Evolutionary conservation across 768 basidiomycete genomes (phyloP).

Genomic region (Hygrocybe punicea): DNA sequence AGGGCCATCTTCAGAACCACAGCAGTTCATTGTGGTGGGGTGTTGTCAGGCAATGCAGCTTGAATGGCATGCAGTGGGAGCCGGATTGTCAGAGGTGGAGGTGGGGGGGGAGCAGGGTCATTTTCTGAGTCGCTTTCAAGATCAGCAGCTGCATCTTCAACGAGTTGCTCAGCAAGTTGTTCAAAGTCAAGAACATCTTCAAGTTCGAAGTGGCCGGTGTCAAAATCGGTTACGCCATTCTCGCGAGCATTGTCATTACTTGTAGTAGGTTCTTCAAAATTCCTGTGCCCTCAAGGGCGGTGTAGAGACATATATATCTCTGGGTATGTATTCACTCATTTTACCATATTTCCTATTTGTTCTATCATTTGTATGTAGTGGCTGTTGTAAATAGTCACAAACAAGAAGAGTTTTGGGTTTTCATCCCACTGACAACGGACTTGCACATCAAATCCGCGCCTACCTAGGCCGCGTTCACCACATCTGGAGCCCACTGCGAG

Average conservation of each 20-base stretch:
- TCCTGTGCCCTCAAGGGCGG: constrained; percentile 4
- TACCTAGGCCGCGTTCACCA: too few relatives aligned
- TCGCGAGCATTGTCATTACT: background rate
- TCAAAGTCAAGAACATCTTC: background rate
- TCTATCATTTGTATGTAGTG: too few relatives aligned
- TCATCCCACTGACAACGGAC: too few relatives aligned
- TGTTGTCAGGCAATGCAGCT: background rate
- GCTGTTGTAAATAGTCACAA: too few relatives aligned
- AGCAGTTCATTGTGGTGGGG: background rate
- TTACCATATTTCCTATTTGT: too few relatives aligned
- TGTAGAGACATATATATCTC: too few relatives aligned
- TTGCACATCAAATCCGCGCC: too few relatives aligned
- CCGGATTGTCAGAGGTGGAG: background rate
- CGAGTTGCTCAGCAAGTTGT: background rate
- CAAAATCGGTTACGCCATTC: background rate
- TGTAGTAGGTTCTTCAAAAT: background rate
- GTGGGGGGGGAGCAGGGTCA: background rate
- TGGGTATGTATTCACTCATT: too few relatives aligned
- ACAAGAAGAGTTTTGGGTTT: too few relatives aligned
- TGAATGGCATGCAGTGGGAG: background rate
- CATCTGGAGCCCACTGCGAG: too few relatives aligned
- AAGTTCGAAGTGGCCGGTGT: too few relatives aligned
- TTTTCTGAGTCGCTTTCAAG: background rate
- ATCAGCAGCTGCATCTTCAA: background rate
- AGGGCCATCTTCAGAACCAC: background rate